These are phyloP conservation scores for Calonectria fujianensis DNA, from an alignment of 2,329 filamentous ascomycete species.

Conservation along the genomic window DNA sequence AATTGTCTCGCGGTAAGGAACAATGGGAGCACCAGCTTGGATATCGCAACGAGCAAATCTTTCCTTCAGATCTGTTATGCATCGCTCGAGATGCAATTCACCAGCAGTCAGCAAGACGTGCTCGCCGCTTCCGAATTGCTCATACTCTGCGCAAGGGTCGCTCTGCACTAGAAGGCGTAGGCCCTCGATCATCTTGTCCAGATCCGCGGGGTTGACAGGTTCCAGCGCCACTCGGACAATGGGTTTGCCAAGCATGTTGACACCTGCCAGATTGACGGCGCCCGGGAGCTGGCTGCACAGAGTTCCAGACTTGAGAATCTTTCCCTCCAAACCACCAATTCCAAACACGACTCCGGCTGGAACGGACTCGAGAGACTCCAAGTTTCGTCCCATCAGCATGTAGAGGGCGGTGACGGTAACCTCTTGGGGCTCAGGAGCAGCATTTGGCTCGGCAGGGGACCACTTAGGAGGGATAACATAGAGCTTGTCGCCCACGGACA, in stretches of 20 bases:
- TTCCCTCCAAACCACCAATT: constrained; percentile 92
- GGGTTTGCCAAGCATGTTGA: constrained; percentile 86
- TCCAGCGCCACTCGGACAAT: constrained; percentile 98
- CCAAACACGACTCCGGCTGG: constrained; percentile 97
- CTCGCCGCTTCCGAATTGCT: constrained; percentile 93
- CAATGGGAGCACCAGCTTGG: constrained; percentile 93
- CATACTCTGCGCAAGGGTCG: constrained; percentile 96
- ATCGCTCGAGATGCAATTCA: constrained; percentile 94
- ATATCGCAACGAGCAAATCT: constrained; percentile 96
- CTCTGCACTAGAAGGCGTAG: constrained; percentile 92
- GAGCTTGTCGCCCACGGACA: constrained; percentile 91
- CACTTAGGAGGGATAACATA: constrained; percentile 97
- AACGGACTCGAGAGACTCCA: constrained; percentile 88
- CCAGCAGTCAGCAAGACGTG: constrained; percentile 96
- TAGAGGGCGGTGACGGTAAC: constrained; percentile 92
- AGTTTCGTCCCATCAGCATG: constrained; percentile 93
- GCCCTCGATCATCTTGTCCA: constrained; percentile 96
- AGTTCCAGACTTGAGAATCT: constrained; percentile 96
- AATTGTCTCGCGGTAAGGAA: constrained; percentile 96
- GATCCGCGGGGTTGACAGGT: constrained; percentile 89
- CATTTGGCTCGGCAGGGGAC: constrained; percentile 85
- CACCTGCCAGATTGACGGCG: constrained; percentile 91
- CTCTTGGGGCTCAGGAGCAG: constrained; percentile 84
- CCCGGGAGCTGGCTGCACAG: constrained; percentile 92
- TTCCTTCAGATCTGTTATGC: constrained; percentile 93